These are phyloP conservation scores for Boletales sp. DNA, from an alignment of 768 basidiomycete species.

Conservation along the genomic window DNA sequence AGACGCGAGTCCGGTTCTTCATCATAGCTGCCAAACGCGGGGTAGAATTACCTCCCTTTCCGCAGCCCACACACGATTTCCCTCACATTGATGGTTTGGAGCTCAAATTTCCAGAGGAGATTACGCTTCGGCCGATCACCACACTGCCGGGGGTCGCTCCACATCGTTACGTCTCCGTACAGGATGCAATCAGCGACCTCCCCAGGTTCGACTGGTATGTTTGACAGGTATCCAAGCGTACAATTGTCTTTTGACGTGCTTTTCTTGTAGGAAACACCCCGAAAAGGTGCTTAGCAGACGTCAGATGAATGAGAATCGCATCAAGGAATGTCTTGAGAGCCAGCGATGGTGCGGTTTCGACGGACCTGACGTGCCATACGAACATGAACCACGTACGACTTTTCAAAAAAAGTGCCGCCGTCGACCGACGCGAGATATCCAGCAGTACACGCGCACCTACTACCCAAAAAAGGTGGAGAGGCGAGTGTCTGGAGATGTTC, in stretches of 20 bases:
- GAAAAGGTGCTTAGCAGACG: slow-evolving; percentile 2
- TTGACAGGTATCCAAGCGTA: slow-evolving; percentile 1
- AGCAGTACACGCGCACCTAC: slow-evolving; percentile 64
- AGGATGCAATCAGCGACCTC: slow-evolving; percentile 73
- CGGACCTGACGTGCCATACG: slow-evolving; percentile 29
- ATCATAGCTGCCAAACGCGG: slow-evolving; percentile 40
- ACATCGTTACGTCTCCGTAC: slow-evolving; percentile 55
- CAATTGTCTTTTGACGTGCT: not conserved
- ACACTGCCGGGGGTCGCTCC: slow-evolving; percentile 49
- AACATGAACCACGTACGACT: slow-evolving; percentile 32
- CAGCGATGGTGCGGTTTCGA: slow-evolving; percentile 32
- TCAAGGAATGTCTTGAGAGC: slow-evolving; percentile 39
- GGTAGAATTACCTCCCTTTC: slow-evolving; percentile 36
- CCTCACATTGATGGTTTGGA: slow-evolving; percentile 40
- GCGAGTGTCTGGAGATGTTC: slow-evolving; percentile 31
- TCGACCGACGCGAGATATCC: slow-evolving; percentile 47
- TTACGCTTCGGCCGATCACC: slow-evolving; percentile 40
- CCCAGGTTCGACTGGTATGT: slow-evolving; percentile 69
- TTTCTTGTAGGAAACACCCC: slow-evolving; percentile 23
- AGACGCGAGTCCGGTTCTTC: slow-evolving; percentile 47
- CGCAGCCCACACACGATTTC: slow-evolving; percentile 43
- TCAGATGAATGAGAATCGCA: slow-evolving; percentile 10
- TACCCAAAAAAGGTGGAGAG: slow-evolving; percentile 51
- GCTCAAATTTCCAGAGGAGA: slow-evolving; percentile 47
- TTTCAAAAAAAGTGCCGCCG: slow-evolving; percentile 49